phyloP scores from a whole-genome alignment of 2,329 filamentous ascomycete species.

The Cytospora schulzeri region DNA sequence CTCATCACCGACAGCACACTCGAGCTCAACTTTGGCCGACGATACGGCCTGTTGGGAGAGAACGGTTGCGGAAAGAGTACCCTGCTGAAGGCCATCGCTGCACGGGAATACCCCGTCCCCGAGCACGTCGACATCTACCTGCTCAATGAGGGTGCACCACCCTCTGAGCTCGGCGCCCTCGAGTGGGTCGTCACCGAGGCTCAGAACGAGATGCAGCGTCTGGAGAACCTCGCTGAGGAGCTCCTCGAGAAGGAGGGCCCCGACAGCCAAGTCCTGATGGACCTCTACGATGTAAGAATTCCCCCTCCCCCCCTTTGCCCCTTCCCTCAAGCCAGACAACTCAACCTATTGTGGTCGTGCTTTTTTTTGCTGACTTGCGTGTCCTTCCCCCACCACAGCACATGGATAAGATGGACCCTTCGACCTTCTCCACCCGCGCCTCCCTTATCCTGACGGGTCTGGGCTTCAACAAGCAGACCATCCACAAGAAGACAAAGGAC shows the following conservation, averaged over 20 bases:
- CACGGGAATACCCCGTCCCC: slow-evolving; percentile 92
- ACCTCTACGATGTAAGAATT: slow-evolving; percentile 88
- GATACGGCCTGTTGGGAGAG: slow-evolving; percentile 94
- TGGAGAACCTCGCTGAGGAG: slow-evolving; percentile 87
- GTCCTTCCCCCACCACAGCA: slow-evolving; percentile 57
- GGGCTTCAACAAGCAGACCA: slow-evolving; percentile 97
- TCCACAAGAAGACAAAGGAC: slow-evolving; percentile 99
- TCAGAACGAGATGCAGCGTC: slow-evolving; percentile 84
- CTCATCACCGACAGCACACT: slow-evolving; percentile 92
- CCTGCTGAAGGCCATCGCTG: slow-evolving; percentile 91
- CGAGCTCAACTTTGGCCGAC: slow-evolving; percentile 88
- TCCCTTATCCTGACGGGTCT: slow-evolving; percentile 97
- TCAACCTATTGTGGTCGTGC: neutral
- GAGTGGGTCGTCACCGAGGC: slow-evolving; percentile 98
- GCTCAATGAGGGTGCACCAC: slow-evolving; percentile 93
- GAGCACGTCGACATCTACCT: slow-evolving; percentile 98
- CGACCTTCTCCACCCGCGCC: slow-evolving; percentile 92
- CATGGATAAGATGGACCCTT: slow-evolving; percentile 98
- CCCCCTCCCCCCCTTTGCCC: neutral
- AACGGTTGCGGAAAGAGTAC: slow-evolving; percentile 99
- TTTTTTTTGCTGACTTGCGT: slow-evolving; percentile 30
- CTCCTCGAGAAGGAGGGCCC: slow-evolving; percentile 91
- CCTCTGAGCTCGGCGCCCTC: slow-evolving; percentile 83
- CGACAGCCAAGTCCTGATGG: slow-evolving; percentile 85
- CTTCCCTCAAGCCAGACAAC: slow-evolving; percentile 25